Evolutionary conservation across 2,329 filamentous ascomycete genomes (phyloP), one percentile per base, ranked within the genome.

Genomic region (Beauveria australis): DNA sequence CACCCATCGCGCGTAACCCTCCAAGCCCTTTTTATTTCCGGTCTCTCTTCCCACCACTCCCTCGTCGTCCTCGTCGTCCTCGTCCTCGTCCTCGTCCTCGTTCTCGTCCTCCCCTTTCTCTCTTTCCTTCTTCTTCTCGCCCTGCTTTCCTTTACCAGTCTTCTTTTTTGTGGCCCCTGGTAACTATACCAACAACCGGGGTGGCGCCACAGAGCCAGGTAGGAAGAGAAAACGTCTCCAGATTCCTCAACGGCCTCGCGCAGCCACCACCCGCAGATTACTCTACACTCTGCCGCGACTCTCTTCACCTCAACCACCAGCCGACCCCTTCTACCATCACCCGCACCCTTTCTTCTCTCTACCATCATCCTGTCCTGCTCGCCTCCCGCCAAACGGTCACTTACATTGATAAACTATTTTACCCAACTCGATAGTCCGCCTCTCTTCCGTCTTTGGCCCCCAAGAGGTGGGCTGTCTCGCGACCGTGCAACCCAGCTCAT

Each of bases 21-120:
- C 57, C 49, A 53, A 40, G 43, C 49, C 49, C 49, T 53, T 60
- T 53, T 53, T 54, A 54, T 60, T 60, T 41, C 58, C 49, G 58
- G 30, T 40, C 30, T 58, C 37, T 55, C 33, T 51, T 53, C 41
- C 56, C 48, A 46, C 48, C 33, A 47, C 60, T 51, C 48, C 52
- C 46, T 49, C 18, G 7, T 26, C 37, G n/a, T 53, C 41, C 56
- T 5, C 33, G 14, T 16, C 33, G 33, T 37, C 18, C 10, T 33
- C 33, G 18, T 53, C 30, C 47, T 3, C 33, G 18, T 52, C 40
- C 55, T 5, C 9, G 28, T 33, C 18, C 10, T 30, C 33, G 18
- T 52, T 24, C 47, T 3, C 19, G 30, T 33, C 51, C 26, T 41
- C 24, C 40, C 37, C 30, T 19, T 57, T 51, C n/a, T 44, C 30